Base-by-base conservation (phyloP, 257 asterid genomes). In the Jacaranda copaia region DNA sequence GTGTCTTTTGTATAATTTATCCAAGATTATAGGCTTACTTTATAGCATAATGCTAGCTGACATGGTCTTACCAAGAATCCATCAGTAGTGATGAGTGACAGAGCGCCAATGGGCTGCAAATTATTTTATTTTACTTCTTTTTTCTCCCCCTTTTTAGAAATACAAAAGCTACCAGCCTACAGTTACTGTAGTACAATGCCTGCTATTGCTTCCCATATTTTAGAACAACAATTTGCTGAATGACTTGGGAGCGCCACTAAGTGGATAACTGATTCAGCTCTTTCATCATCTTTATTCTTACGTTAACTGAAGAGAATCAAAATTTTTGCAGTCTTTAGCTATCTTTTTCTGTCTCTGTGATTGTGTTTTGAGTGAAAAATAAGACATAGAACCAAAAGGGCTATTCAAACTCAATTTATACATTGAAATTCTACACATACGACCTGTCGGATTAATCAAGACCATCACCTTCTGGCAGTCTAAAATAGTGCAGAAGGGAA, bases 381-480 rank as follows among this genome's bases (percentile, higher is more conserved):
- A 43, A 64, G 12, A 40, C 5, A n/a, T 2, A n/a, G 70, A 18
- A 39, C 16, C 5, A 16, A 25, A 10, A 19, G 20, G 48, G 6
- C 20, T 32, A 42, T 42, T 42, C 8, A 5, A 8, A 42, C 8
- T 1, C 32, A 25, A 25, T 25, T 25, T 52, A 77, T 36, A 49
- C 64, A 60, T 14, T 39, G 55, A 77, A 72, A 68, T 32, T 35
- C 45, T 76, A 69, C 81, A 70, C 8, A 35, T 32, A 39, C 35
- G 52, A 36, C 53, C 73, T 39, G 63, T 42, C 73, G 62, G 18
- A 51, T 20, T 48, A 68, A 70, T 55, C 32, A 46, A 72, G 20
- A 74, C 75, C 82, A 80, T 79, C 88, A 78, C 92, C 83, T 79
- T 81, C 85, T 64, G 9, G 75, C 80, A 77, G 16, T 69, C 74